phyloP scores from a whole-genome alignment of 202 grass and related monocot genomes.

The Musa balbisiana region DNA sequence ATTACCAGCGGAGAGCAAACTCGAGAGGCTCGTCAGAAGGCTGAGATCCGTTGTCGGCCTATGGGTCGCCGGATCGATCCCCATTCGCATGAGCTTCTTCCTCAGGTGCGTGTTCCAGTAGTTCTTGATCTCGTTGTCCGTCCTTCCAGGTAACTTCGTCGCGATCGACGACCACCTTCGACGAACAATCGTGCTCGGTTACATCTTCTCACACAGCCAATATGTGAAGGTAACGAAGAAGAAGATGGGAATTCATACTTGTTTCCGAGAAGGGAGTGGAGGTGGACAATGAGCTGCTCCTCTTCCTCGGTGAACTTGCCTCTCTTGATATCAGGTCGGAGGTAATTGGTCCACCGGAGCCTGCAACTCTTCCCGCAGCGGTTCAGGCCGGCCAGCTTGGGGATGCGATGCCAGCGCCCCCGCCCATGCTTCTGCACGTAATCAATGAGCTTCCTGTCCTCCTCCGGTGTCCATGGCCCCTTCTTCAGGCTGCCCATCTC shows the following conservation, averaged over 20 bases:
- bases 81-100: constrained; percentile 67
- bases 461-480: constrained; percentile 16
- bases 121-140: constrained; percentile 98
- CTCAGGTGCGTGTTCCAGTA: constrained; percentile 94
- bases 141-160: constrained; percentile 54
- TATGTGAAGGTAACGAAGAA: not conserved
- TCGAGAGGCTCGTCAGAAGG: constrained; percentile 41
- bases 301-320: constrained; percentile 88
- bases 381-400: constrained; percentile 41
- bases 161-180: constrained; percentile 87
- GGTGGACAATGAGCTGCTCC: constrained; percentile 61
- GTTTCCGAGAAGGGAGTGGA: constrained; percentile 15
- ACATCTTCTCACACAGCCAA: not conserved
- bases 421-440: constrained; percentile 1
- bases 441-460: constrained; percentile 4
- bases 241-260: not conserved
- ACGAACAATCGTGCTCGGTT: not conserved
- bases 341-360: constrained; percentile 97
- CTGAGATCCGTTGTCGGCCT: constrained; percentile 48
- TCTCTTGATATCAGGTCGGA: constrained; percentile 88
- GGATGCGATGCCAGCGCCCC: not conserved
- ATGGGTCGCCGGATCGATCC: constrained; percentile 91
- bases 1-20: constrained; percentile 30
- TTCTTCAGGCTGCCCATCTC: constrained; percentile 5
- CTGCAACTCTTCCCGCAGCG: constrained; percentile 97